phyloP scores from a whole-genome alignment of 257 asterid genomes.

The Voacanga thouarsii region DNA sequence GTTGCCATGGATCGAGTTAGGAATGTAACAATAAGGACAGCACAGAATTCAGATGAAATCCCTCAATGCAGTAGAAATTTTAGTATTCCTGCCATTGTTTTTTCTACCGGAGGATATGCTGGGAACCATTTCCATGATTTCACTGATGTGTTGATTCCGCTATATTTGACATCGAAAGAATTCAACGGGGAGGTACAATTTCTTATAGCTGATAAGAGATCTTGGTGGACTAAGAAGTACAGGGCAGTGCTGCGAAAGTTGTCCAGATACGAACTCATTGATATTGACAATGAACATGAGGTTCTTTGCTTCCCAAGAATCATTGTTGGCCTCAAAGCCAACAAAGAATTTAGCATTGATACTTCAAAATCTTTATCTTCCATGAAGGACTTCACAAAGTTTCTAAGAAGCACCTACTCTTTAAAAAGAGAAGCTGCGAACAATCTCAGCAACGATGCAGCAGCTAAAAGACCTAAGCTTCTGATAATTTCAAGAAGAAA shows the following conservation, averaged over 20 bases:
- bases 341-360: slow-evolving; percentile 34
- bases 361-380: slow-evolving; percentile 23
- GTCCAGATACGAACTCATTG: slow-evolving; percentile 35
- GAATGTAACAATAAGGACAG: slow-evolving; percentile 14
- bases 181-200: slow-evolving; percentile 36
- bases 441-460: neutral
- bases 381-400: slow-evolving; percentile 36
- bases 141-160: slow-evolving; percentile 53
- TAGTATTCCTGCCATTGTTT: slow-evolving; percentile 42
- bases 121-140: slow-evolving; percentile 58
- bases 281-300: slow-evolving; percentile 31
- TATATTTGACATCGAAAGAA: slow-evolving; percentile 37
- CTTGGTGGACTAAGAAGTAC: slow-evolving; percentile 37
- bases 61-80: slow-evolving; percentile 39
- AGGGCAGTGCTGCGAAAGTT: slow-evolving; percentile 24
- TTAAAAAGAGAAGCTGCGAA: slow-evolving; percentile 18
- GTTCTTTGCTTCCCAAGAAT: slow-evolving; percentile 44
- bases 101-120: slow-evolving; percentile 49
- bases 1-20: slow-evolving; percentile 30
- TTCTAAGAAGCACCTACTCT: slow-evolving; percentile 36
- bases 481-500: slow-evolving; percentile 44
- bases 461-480: slow-evolving; percentile 28
- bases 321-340: slow-evolving; percentile 46
- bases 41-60: neutral
- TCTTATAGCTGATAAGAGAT: slow-evolving; percentile 28